Conservation (phyloP, 2,329 filamentous ascomycete species). For the Lachnellula suecica region DNA sequence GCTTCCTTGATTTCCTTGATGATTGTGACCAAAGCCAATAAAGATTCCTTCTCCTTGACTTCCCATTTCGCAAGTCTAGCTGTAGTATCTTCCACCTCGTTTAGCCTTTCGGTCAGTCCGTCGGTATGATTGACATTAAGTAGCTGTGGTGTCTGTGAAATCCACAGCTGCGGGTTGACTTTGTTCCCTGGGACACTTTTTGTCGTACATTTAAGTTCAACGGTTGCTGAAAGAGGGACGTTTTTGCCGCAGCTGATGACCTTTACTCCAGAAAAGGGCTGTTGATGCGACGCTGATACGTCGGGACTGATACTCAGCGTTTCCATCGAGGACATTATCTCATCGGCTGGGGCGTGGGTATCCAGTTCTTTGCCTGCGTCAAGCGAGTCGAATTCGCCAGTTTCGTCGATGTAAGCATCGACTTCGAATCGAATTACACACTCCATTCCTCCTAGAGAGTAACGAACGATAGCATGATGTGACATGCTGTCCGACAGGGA, state of each 20-base stretch:
- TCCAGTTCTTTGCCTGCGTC: background rate
- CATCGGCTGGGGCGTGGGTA: background rate
- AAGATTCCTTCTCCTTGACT: slow-evolving; percentile 3
- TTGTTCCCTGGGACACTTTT: background rate
- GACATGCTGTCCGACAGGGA: slow-evolving; percentile 21
- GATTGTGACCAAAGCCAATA: slow-evolving; percentile 10
- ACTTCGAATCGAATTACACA: slow-evolving; percentile 31
- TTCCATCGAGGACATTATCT: background rate
- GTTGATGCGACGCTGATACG: slow-evolving; percentile 1
- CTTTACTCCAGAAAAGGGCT: slow-evolving; percentile 4
- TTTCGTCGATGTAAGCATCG: slow-evolving; percentile 27
- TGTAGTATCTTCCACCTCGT: slow-evolving; percentile 6
- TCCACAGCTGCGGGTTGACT: slow-evolving; percentile 25
- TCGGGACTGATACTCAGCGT: background rate
- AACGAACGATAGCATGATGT: slow-evolving; percentile 28
- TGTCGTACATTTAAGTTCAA: slow-evolving; percentile 27
- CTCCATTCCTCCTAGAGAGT: slow-evolving; percentile 27
- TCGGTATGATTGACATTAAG: slow-evolving; percentile 17
- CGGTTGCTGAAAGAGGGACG: slow-evolving; percentile 12
- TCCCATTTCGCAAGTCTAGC: slow-evolving; percentile 12
- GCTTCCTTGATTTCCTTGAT: background rate
- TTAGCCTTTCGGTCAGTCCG: slow-evolving; percentile 14
- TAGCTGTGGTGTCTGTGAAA: slow-evolving; percentile 23
- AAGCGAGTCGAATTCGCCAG: background rate
- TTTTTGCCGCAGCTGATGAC: slow-evolving; percentile 13